Evolutionary conservation across 306 rosid genomes (phyloP).

Genomic region (Boehmeria nivea): DNA sequence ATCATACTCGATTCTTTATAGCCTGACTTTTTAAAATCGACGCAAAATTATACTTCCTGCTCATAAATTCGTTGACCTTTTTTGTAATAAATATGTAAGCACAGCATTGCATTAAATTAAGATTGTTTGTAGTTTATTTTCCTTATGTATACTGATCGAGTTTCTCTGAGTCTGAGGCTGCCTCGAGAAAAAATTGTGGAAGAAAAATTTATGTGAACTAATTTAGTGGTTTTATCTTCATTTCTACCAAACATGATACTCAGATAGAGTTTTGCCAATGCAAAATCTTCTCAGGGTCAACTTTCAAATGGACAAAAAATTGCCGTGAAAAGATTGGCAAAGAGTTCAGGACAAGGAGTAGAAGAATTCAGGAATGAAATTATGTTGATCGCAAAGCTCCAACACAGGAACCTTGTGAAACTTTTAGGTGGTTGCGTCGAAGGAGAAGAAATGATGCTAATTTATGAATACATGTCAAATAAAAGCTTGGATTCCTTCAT

Average conservation of each 20-base stretch:
- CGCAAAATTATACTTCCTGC: no score
- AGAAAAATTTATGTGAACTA: no score
- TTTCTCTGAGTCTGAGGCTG: no score
- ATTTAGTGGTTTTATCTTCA: background rate
- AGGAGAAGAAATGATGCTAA: constrained; percentile 41
- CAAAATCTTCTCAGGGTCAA: constrained; percentile 9
- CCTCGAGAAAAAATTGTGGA: no score
- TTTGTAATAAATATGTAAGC: no score
- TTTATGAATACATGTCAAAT: constrained; percentile 53
- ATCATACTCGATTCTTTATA: no score
- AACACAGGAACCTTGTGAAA: constrained; percentile 56
- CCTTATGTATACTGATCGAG: no score
- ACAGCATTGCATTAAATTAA: no score
- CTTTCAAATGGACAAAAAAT: constrained; percentile 9
- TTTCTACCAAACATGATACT: background rate
- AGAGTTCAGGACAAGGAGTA: constrained; percentile 43
- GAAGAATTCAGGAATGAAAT: constrained; percentile 56
- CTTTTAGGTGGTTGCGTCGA: constrained; percentile 47
- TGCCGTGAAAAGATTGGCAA: constrained; percentile 47
- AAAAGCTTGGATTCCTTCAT: constrained; percentile 51
- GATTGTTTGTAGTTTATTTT: no score
- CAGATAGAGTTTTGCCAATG: background rate
- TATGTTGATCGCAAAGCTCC: constrained; percentile 49
- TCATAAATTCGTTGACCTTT: no score
- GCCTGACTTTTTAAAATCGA: no score